A percentile compares a stretch with the other conserved stretches of the same genome.
These are phyloP conservation scores for Lanmaoa rubissima DNA, from an alignment of 768 basidiomycete genomes.

Conservation along the genomic window DNA sequence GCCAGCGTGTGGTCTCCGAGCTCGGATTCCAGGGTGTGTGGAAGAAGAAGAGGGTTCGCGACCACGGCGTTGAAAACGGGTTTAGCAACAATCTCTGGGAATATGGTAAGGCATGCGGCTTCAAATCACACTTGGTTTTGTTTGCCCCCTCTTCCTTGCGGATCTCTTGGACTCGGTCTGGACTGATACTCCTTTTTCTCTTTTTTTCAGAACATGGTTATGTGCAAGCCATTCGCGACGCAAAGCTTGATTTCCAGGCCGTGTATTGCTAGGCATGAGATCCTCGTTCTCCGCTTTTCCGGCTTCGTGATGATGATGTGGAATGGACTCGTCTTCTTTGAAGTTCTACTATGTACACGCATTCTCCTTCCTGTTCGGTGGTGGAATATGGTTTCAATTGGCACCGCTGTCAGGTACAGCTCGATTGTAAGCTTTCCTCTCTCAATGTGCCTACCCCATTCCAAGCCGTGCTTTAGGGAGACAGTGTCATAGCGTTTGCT, in stretches of 20 bases:
- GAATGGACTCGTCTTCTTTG: not conserved
- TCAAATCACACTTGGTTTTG: not conserved
- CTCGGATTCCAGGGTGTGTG: conserved; percentile 66
- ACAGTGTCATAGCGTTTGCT: not conserved
- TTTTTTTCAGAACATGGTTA: conserved; percentile 57
- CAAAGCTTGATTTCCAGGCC: conserved; percentile 36
- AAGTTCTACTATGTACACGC: not conserved
- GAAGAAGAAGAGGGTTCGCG: conserved; percentile 44
- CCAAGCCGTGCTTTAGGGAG: not conserved
- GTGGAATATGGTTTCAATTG: not conserved
- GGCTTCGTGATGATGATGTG: not conserved
- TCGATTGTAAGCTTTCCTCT: not conserved
- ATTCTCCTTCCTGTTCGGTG: not conserved
- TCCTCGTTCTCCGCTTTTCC: not conserved
- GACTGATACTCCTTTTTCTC: not conserved
- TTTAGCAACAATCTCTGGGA: conserved; percentile 56
- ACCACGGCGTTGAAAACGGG: conserved; percentile 45
- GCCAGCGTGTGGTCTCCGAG: conserved; percentile 43
- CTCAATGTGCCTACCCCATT: not conserved
- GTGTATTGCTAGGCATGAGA: conserved; percentile 31
- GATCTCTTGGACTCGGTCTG: not conserved
- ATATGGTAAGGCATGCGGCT: conserved; percentile 43
- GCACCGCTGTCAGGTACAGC: not conserved
- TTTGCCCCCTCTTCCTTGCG: not conserved
- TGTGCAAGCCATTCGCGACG: conserved; percentile 50